Percentiles rank a stretch among this genome's conserved stretches.
phyloP scores from a whole-genome alignment of 75 land plant genomes.

The Sequoiadendron giganteum region DNA sequence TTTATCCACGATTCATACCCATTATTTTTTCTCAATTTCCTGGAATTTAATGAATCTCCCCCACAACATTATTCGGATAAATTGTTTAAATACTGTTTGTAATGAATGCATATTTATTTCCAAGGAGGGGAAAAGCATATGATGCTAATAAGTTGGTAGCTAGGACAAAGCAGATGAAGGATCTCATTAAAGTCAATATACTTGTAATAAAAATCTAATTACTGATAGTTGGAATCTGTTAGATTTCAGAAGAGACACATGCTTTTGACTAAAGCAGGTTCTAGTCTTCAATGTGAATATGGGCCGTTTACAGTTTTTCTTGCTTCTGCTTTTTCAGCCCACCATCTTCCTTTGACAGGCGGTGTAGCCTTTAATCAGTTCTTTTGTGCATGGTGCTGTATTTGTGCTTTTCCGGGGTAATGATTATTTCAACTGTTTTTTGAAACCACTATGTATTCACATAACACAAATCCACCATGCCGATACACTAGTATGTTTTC shows the following conservation, averaged over 20 bases:
- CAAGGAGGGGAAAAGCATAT: no score
- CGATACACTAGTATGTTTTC: not conserved
- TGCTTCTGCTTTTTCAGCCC: not conserved
- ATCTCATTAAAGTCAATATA: not conserved
- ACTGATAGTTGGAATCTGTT: not conserved
- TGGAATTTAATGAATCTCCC: no score
- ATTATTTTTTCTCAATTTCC: no score
- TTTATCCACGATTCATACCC: no score
- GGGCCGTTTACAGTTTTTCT: not conserved
- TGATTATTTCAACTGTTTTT: no score
- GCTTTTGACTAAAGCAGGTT: not conserved
- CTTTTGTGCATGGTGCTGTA: not conserved
- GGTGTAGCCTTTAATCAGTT: not conserved
- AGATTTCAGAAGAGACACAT: not conserved
- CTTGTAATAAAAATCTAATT: not conserved
- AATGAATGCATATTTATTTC: no score
- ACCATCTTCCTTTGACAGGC: not conserved
- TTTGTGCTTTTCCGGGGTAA: constrained; percentile 5
- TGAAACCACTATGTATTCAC: not conserved
- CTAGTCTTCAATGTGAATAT: not conserved
- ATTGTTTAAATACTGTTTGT: no score
- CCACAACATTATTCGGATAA: no score
- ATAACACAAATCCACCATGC: not conserved
- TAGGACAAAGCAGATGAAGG: not conserved
- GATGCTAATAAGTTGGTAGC: not conserved